These are phyloP conservation scores for Colletotrichum liaoningense DNA, from an alignment of 2,329 filamentous ascomycete genomes.

Conservation along the genomic window DNA sequence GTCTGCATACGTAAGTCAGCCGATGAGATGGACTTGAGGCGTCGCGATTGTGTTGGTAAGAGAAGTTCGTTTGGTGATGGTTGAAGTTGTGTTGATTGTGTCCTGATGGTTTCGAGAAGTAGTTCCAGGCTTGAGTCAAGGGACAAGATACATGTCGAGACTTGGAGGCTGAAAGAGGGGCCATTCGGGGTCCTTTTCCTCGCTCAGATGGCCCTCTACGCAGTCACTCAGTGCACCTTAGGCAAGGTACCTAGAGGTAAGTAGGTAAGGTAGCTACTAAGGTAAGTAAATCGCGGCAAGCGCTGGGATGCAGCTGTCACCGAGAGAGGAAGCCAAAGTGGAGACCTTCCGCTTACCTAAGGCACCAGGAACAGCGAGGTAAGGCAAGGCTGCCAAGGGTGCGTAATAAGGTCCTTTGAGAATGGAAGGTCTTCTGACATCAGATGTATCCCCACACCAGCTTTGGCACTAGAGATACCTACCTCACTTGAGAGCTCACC, in stretches of 20 bases:
- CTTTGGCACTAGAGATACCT: not conserved
- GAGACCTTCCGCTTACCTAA: not conserved
- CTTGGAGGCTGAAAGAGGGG: conserved; percentile 1
- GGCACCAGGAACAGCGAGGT: too few species aligned
- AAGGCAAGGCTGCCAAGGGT: conserved; percentile 29
- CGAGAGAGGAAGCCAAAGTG: conserved; percentile 3
- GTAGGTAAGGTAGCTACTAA: not conserved
- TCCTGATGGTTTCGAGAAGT: not conserved
- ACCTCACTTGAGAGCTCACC: not conserved
- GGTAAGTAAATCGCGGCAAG: not conserved
- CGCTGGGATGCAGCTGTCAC: conserved; percentile 18
- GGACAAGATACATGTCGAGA: not conserved
- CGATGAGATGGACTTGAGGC: not conserved
- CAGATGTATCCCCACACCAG: not conserved
- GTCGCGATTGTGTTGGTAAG: not conserved
- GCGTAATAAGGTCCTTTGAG: not conserved
- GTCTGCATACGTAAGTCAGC: not conserved
- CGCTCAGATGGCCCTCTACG: not conserved
- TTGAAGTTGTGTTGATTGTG: not conserved
- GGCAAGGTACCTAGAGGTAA: too few species aligned
- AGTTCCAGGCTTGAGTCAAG: not conserved
- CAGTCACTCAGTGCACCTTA: not conserved
- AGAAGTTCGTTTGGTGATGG: not conserved
- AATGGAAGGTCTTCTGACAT: not conserved
- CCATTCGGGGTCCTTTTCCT: not conserved